Base-by-base conservation (phyloP, 306 rosid species). In the Rosa chinensis region DNA sequence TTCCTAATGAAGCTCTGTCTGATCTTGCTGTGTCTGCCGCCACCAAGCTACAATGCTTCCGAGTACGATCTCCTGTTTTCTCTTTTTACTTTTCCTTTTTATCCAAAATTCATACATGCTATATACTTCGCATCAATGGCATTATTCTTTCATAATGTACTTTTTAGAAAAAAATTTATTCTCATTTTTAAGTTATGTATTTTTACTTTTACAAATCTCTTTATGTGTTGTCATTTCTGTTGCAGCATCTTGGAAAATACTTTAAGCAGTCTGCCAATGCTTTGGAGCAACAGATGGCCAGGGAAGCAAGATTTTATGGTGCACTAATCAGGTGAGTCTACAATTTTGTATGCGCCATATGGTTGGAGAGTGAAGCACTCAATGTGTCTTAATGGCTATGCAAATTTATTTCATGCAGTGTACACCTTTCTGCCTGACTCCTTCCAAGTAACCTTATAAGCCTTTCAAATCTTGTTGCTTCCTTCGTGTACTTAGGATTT, bases 281-380 rank as follows among this genome's bases (percentile, higher is more conserved):
- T 81, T 88, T 95, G 87, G 99, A 95, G 82, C 92, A 85, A 78
- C 98, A 95, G 86, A 88, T 95, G 77, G 92, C 92, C 35, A 87
- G 92, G 86, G 99, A 92, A 88, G 98, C 98, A 77, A 91, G 98
- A 83, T 93, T 95, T 86, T 95, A 95, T 86, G 98, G 96, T 82
- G 97, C 98, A 78, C 85, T 90, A 78, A 95, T 93, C 77, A 88
- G 99, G 97, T 93, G 79, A 83, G 62, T 82, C 53, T 77, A 72
- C 23, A 52, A 59, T 56, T 12, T 71, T 28, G 18, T 2, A 66
- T 50, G 35, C 35, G 17, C 25, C 75, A 18, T 21, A 9, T 79
- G 58, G 43, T 72, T 66, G 55, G 69, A 72, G 32, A 71, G 44
- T 64, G 1, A 13, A 45, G 28, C 25, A 35, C 44, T 2, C 18